phyloP scores from a whole-genome alignment of 2,329 filamentous ascomycete species.

The Aspergillus quadricinctus region DNA sequence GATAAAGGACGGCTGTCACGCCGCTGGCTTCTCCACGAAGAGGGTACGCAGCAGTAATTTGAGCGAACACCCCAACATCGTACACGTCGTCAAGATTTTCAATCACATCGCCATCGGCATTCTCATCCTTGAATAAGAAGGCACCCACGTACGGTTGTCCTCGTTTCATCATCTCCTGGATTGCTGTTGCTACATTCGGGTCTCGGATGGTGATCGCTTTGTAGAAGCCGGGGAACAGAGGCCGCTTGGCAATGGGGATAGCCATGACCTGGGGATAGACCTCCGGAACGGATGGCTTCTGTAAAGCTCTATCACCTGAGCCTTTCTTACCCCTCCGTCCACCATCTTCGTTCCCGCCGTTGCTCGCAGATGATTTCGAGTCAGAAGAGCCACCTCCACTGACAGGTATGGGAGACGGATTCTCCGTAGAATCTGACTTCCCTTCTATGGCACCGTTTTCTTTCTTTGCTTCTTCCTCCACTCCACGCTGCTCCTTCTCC shows the following conservation, averaged over 20 bases:
- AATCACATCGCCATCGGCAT: slow-evolving; percentile 89
- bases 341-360: slow-evolving; percentile 54
- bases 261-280: slow-evolving; percentile 97
- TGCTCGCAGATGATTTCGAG: slow-evolving; percentile 51
- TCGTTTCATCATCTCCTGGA: slow-evolving; percentile 93
- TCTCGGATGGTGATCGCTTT: slow-evolving; percentile 97
- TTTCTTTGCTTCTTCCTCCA: slow-evolving; percentile 40
- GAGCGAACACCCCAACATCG: slow-evolving; percentile 93
- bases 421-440: slow-evolving; percentile 49
- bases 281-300: slow-evolving; percentile 87
- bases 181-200: slow-evolving; percentile 82
- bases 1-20: slow-evolving; percentile 90
- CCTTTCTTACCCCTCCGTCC: slow-evolving; percentile 67
- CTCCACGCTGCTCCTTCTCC: slow-evolving; percentile 35
- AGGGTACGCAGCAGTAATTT: slow-evolving; percentile 94
- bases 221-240: slow-evolving; percentile 96
- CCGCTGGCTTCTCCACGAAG: slow-evolving; percentile 75
- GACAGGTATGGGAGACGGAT: slow-evolving; percentile 40
- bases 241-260: slow-evolving; percentile 89
- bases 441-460: slow-evolving; percentile 34
- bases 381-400: slow-evolving; percentile 32
- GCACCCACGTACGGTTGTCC: slow-evolving; percentile 96
- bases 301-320: slow-evolving; percentile 67
- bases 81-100: slow-evolving; percentile 87
- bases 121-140: slow-evolving; percentile 95